phyloP scores from a whole-genome alignment of 2,329 filamentous ascomycete species.

The Cytospora mali region DNA sequence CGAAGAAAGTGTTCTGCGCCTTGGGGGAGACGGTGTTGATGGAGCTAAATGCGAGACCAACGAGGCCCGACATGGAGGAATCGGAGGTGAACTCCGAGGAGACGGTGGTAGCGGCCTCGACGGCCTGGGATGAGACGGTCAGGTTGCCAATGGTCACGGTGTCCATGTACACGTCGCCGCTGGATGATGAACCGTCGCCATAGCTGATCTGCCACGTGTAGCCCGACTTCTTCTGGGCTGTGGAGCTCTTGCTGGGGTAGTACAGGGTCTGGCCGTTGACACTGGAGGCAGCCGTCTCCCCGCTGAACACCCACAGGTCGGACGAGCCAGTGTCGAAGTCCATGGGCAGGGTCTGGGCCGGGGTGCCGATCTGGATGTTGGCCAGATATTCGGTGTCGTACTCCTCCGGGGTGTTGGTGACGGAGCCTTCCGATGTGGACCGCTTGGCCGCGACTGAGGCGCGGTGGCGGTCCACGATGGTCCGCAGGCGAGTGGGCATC shows the following conservation, averaged over 20 bases:
- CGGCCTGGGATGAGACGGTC: constrained; percentile 31
- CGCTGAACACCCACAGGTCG: constrained; percentile 40
- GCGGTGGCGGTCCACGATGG: constrained; percentile 27
- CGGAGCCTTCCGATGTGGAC: constrained; percentile 17
- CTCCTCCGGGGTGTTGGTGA: constrained; percentile 9
- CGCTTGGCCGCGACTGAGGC: constrained; percentile 20
- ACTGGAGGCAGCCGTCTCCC: constrained; percentile 29
- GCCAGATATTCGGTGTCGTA: constrained; percentile 23
- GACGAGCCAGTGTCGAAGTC: constrained; percentile 52
- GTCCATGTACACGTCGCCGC: constrained; percentile 36
- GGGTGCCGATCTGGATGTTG: constrained; percentile 25
- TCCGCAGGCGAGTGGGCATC: constrained; percentile 24
- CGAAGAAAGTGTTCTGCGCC: constrained; percentile 37
- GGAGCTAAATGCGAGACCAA: constrained; percentile 31
- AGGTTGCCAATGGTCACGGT: constrained; percentile 35
- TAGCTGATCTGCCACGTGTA: constrained; percentile 37
- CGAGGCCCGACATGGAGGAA: constrained; percentile 25
- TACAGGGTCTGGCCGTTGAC: constrained; percentile 34
- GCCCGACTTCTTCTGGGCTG: constrained; percentile 31
- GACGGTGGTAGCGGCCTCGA: constrained; percentile 32
- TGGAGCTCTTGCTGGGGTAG: constrained; percentile 32
- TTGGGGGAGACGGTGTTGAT: constrained; percentile 33
- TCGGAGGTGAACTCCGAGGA: constrained; percentile 30
- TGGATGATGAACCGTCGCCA: constrained; percentile 35
- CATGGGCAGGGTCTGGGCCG: constrained; percentile 44